A percentile compares a stretch with the other conserved stretches of the same genome.
phyloP scores from a whole-genome alignment of 495 filamentous ascomycete genomes.

The Aspergillus sclerotiicarbonarius region DNA sequence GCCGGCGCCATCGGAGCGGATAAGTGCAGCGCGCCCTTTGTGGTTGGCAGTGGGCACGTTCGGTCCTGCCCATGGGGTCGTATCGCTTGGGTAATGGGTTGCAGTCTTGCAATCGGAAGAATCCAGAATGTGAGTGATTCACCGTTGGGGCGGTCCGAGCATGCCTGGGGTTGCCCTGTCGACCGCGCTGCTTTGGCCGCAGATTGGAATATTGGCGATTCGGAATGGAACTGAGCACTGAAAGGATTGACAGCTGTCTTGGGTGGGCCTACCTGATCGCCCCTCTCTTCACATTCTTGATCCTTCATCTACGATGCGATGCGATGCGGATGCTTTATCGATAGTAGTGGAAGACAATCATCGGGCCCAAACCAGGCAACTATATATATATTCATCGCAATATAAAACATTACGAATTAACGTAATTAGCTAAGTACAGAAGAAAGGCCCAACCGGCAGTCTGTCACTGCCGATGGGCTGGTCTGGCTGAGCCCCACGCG shows the following conservation, averaged over 20 bases:
- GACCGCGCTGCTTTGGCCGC: not conserved
- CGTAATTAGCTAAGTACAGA: not conserved
- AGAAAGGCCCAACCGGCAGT: not conserved
- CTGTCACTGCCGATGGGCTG: too few species aligned
- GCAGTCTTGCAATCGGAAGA: not conserved
- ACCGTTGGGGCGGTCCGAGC: too few species aligned
- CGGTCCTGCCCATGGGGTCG: not conserved
- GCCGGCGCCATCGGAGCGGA: not conserved
- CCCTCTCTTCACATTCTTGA: too few species aligned
- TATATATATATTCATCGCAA: not conserved
- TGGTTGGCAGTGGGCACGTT: not conserved
- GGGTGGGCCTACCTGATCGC: too few species aligned
- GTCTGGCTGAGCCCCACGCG: too few species aligned
- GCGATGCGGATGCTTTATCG: not conserved
- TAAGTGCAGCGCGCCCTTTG: not conserved
- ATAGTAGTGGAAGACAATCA: too few species aligned
- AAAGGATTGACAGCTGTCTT: too few species aligned
- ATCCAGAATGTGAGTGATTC: not conserved
- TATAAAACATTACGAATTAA: not conserved
- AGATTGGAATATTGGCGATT: not conserved
- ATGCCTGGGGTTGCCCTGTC: not conserved
- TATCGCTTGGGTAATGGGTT: not conserved
- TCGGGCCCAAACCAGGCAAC: not conserved
- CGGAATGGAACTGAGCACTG: not conserved
- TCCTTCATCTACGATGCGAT: not conserved